These are phyloP conservation scores for Meyerozyma smithsonii DNA, from an alignment of 1,139 yeast species.

Conservation along the genomic window DNA sequence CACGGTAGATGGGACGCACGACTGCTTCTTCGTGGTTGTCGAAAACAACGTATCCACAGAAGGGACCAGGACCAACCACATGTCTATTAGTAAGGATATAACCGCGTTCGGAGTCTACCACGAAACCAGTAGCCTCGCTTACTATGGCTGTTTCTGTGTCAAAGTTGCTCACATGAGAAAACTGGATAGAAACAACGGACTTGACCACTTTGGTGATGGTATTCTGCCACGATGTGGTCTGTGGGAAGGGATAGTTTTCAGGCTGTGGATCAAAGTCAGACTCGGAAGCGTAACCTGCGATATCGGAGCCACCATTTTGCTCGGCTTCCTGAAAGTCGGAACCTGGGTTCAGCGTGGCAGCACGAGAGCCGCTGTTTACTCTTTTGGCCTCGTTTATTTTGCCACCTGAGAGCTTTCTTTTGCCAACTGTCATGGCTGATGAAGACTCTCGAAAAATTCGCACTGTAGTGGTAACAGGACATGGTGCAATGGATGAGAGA, in stretches of 20 bases:
- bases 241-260: neutral
- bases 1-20: slow-evolving; percentile 77
- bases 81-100: slow-evolving; percentile 87
- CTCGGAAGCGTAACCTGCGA: neutral
- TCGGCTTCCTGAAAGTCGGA: neutral
- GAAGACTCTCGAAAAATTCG: slow-evolving; percentile 1
- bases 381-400: neutral
- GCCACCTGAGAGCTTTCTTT: slow-evolving; percentile 1
- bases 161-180: slow-evolving; percentile 79
- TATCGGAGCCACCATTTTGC: neutral
- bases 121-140: slow-evolving; percentile 92
- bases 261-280: neutral
- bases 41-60: slow-evolving; percentile 84
- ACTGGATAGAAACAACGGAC: slow-evolving; percentile 85
- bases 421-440: neutral
- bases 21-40: slow-evolving; percentile 94
- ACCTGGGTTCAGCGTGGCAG: neutral
- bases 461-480: neutral
- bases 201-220: slow-evolving; percentile 81
- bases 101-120: slow-evolving; percentile 81
- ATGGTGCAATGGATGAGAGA: neutral
- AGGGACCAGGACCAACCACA: slow-evolving; percentile 94
- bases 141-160: slow-evolving; percentile 82
- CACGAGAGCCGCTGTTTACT: neutral
- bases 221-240: slow-evolving; percentile 53